Evolutionary conservation across 2,329 filamentous ascomycete genomes (phyloP), one percentile per base, ranked within the genome.

Genomic region (Parasarocladium wereldwijsianum): DNA sequence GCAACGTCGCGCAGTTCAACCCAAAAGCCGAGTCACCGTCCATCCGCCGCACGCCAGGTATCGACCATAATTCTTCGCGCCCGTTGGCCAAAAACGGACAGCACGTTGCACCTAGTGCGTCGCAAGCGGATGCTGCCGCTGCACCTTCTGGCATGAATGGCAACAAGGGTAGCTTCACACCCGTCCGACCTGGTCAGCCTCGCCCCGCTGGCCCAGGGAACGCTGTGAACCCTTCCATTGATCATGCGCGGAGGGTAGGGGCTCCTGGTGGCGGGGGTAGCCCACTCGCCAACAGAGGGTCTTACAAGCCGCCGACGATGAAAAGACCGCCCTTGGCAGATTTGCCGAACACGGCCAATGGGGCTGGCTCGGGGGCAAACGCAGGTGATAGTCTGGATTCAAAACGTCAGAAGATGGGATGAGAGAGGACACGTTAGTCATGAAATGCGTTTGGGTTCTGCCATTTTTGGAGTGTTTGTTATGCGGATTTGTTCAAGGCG

Each of bases 41-140:
- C 1, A 85, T 93, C 45, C 72, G 83, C 36, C 86, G 87, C 47
- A 94, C 87, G 1, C 79, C 80, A 0, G 86, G 86, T 3, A 68
- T 94, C 22, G 84, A 94, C 44, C 83, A 92, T 45, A 73, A 58
- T 14, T 76, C 71, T 30, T 86, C 80, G 4, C 76, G 77, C 31
- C 83, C 85, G 0, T 57, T 93, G 2, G 66, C 65, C 4, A 68
- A 65, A 37, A 63, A 60, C 26, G 55, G 62, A 0, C 59, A 67
- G 37, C 67, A 74, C 34, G 56, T 71, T 1, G 47, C 62, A 1
- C 59, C 63, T 2, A 26, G 44, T n/a, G 43, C 33, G n/a, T 35
- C 31, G 12, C 33, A 37, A 17, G 8, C 19, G 6, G 21, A 30
- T 17, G 22, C 32, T 18, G 32, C 33, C 22, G 35, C 36, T n/a